phyloP scores from a whole-genome alignment of 108 stramenopile species.

The Stephanodiscus minutulus region DNA sequence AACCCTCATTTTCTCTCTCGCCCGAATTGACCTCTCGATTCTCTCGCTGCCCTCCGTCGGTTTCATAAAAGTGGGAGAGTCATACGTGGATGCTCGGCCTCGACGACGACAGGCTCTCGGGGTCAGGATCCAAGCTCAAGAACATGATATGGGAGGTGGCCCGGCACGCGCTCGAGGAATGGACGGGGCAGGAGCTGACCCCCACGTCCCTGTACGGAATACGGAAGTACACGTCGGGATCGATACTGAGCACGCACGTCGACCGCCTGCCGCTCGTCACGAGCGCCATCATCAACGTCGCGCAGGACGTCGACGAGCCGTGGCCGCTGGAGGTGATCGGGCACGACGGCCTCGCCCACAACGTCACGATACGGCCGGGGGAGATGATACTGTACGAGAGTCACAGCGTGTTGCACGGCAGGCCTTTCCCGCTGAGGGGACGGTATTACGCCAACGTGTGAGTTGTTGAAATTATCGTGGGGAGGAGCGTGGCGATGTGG shows the following conservation, averaged over 20 bases:
- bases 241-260: constrained; percentile 65
- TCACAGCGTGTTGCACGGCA: constrained; percentile 88
- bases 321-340: constrained; percentile 88
- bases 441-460: constrained; percentile 78
- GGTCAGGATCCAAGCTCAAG: constrained; percentile 21
- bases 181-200: constrained; percentile 54
- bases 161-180: constrained; percentile 44
- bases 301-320: constrained; percentile 91
- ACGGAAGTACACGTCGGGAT: constrained; percentile 51
- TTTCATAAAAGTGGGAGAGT: constrained; percentile 38
- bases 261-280: constrained; percentile 83
- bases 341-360: constrained; percentile 87
- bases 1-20: too few species aligned
- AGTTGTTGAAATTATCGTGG: constrained; percentile 20
- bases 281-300: constrained; percentile 90
- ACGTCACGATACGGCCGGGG: constrained; percentile 77
- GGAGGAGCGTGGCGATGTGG: too few species aligned
- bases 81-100: constrained; percentile 43
- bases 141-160: constrained; percentile 37
- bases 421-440: constrained; percentile 89
- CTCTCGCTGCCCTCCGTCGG: constrained; percentile 19
- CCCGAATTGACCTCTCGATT: constrained; percentile 12
- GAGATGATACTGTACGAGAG: constrained; percentile 93
- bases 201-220: constrained; percentile 49
- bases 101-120: constrained; percentile 10